phyloP scores from a whole-genome alignment of 768 basidiomycete genomes.

The Serendipita vermifera region DNA sequence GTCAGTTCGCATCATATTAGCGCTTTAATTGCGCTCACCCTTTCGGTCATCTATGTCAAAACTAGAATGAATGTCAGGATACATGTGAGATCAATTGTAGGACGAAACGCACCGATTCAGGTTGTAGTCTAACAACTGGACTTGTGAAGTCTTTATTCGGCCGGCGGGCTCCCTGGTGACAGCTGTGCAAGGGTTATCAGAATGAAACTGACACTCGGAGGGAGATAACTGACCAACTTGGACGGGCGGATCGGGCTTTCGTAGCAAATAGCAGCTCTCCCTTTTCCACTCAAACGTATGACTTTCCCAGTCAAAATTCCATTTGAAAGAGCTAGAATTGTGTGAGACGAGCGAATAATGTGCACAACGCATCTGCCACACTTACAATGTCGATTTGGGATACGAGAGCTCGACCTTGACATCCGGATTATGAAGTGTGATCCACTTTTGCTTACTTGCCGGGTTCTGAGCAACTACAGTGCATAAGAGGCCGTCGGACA shows the following conservation, averaged over 20 bases:
- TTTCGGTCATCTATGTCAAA: constrained; percentile 80
- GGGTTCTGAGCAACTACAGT: constrained; percentile 51
- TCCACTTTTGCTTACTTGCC: constrained; percentile 55
- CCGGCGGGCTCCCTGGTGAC: constrained; percentile 65
- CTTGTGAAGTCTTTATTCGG: constrained; percentile 44
- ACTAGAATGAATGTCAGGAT: constrained; percentile 26
- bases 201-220: constrained; percentile 2
- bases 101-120: constrained; percentile 44
- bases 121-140: constrained; percentile 79
- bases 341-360: neutral
- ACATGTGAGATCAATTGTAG: too few relatives aligned
- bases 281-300: constrained; percentile 80
- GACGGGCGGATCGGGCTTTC: constrained; percentile 80
- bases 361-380: neutral
- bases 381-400: constrained; percentile 49
- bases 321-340: constrained; percentile 38
- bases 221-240: constrained; percentile 36
- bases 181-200: constrained; percentile 26
- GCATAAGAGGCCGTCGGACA: constrained; percentile 56
- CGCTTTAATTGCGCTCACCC: constrained; percentile 14
- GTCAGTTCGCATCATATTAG: neutral
- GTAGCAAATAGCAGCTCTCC: constrained; percentile 68
- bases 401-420: constrained; percentile 56
- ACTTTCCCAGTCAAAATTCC: constrained; percentile 77
- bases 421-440: constrained; percentile 67